Evolutionary conservation across 495 filamentous ascomycete genomes (phyloP), one percentile per base, ranked within the genome.

Genomic region (Penicillium fimorum): DNA sequence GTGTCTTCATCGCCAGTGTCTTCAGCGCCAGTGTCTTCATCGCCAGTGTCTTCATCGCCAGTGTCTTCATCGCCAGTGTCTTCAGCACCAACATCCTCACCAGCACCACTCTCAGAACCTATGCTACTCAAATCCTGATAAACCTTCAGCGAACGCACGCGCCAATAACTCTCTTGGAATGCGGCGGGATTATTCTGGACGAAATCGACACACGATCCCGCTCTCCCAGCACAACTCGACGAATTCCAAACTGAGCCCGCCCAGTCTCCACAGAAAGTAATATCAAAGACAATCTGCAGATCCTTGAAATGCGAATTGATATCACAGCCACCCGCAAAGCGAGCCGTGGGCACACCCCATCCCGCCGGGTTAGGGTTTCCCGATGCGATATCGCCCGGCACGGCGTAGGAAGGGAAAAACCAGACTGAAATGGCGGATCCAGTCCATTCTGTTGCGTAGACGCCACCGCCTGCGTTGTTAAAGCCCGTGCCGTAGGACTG

Each of bases 251-350:
- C 73, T 1, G 56, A 58, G 33, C 82, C 80, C 7, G 85, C 85
- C 77, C 84, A 85, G 53, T 82, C 76, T 4, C 88, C 87, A 63
- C 86, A 90, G 57, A 91, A 80, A 56, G 86, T 82, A 37, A 83
- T 85, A 58, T 89, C 84, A 42, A 86, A 82, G 56, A 89, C 79
- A 56, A 91, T 87, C 62, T 81, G 82, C 66, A 86, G 74, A 52
- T 87, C 79, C 27, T 64, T 73, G 64, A 91, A 90, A 56, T 85
- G 79, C 11, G 67, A 69, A 32, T 75, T 70, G 37, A 90, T 79
- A 57, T 88, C 76, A 65, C 87, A 91, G 37, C 66, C 61, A 30
- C 79, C 80, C 0, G 75, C 71, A 68, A 88, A 90, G 50, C 78
- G 78, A 3, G 84, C 84, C 1, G 75, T 58, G 1, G 87, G 83